A percentile compares a stretch with the other conserved stretches of the same genome.
These are phyloP conservation scores for Candida methanosorbosa DNA, from an alignment of 805 yeast genomes.

Conservation along the genomic window DNA sequence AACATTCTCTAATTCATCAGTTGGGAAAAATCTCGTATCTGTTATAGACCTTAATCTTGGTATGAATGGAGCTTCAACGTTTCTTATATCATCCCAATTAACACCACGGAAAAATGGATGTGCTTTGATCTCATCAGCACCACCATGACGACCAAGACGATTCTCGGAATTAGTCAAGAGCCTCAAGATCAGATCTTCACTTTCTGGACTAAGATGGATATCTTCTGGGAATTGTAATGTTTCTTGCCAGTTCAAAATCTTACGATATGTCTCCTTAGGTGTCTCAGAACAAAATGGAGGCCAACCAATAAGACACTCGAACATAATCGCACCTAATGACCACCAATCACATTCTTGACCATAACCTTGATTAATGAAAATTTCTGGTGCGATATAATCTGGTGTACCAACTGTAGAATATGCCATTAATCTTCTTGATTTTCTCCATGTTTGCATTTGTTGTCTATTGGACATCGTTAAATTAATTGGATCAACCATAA, in stretches of 20 bases:
- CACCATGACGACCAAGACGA: slow-evolving; percentile 81
- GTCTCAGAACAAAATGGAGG: slow-evolving; percentile 95
- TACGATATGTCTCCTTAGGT: slow-evolving; percentile 88
- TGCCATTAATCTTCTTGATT: slow-evolving; percentile 86
- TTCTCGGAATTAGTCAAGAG: slow-evolving; percentile 71
- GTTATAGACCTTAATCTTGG: slow-evolving; percentile 88
- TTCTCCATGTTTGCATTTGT: slow-evolving; percentile 95
- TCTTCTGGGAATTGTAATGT: slow-evolving; percentile 86
- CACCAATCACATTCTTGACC: slow-evolving; percentile 99
- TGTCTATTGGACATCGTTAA: slow-evolving; percentile 91
- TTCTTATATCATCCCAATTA: slow-evolving; percentile 83
- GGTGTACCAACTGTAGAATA: slow-evolving; percentile 96
- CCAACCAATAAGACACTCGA: slow-evolving; percentile 93
- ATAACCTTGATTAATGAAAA: slow-evolving; percentile 85
- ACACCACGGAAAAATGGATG: slow-evolving; percentile 96
- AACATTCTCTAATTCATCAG: slow-evolving; percentile 90
- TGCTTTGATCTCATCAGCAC: slow-evolving; percentile 81
- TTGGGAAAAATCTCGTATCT: slow-evolving; percentile 96
- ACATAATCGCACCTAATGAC: slow-evolving; percentile 95
- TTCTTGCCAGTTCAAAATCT: slow-evolving; percentile 87
- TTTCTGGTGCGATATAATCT: slow-evolving; percentile 93
- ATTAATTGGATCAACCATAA: slow-evolving; percentile 90
- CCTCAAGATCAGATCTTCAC: slow-evolving; percentile 76
- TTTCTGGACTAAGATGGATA: slow-evolving; percentile 79
- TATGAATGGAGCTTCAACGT: slow-evolving; percentile 87